Evolutionary conservation across 345 rosid genomes (phyloP).

Genomic region (Noccaea caerulescens): DNA sequence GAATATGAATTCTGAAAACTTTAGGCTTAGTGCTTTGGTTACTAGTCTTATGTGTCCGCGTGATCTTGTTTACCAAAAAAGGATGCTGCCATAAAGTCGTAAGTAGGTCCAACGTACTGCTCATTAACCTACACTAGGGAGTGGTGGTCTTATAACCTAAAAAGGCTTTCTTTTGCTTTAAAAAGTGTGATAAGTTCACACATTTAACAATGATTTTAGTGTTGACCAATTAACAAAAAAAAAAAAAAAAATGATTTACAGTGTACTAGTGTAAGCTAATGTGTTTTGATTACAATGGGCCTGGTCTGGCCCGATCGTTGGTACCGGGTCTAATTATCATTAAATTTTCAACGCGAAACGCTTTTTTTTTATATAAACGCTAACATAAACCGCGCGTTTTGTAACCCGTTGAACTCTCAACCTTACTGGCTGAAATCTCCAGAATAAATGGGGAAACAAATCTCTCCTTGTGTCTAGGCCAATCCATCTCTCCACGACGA

Average conservation of each 20-base stretch:
- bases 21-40: conserved; percentile 21
- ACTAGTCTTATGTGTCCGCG: conserved; percentile 22
- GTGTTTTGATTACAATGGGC: conserved; percentile 21
- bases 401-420: not conserved
- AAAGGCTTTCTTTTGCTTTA: conserved; percentile 28
- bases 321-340: not conserved
- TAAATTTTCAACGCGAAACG: conserved; percentile 25
- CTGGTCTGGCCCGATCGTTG: conserved; percentile 5
- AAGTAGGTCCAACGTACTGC: conserved; percentile 33
- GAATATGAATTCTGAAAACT: not conserved
- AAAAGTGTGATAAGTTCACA: conserved; percentile 19
- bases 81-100: conserved; percentile 36
- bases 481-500: conserved; percentile 33
- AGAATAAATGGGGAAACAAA: conserved; percentile 24
- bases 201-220: conserved; percentile 28
- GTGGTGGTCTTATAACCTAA: conserved; percentile 32
- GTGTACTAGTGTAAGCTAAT: not conserved
- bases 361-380: conserved; percentile 16
- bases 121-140: conserved; percentile 31
- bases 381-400: conserved; percentile 9
- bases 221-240: conserved; percentile 24
- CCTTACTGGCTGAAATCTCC: conserved; percentile 26
- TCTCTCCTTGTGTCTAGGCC: conserved; percentile 24
- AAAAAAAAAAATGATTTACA: conserved; percentile 5
- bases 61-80: conserved; percentile 27